Evolutionary conservation across 2,329 filamentous ascomycete genomes (phyloP).

Genomic region (Aspergillus sp.): DNA sequence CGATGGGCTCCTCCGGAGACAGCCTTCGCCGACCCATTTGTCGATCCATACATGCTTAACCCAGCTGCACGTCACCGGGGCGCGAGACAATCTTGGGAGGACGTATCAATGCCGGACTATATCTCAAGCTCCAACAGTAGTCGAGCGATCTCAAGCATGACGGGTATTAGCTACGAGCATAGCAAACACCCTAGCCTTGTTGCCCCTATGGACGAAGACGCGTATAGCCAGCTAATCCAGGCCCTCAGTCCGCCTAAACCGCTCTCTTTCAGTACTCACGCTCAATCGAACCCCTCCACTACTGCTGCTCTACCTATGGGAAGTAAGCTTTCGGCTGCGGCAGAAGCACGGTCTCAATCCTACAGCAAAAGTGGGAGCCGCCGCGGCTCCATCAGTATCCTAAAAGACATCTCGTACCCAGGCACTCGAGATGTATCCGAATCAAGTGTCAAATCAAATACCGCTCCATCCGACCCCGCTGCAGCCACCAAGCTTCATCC

Average conservation of each 20-base stretch:
- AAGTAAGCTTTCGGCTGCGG: slow-evolving; percentile 29
- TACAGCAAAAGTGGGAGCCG: slow-evolving; percentile 23
- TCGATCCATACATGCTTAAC: slow-evolving; percentile 36
- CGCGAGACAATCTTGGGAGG: slow-evolving; percentile 41
- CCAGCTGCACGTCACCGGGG: slow-evolving; percentile 29
- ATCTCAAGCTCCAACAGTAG: slow-evolving; percentile 42
- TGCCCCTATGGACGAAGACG: slow-evolving; percentile 36
- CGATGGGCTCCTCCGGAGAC: slow-evolving; percentile 31
- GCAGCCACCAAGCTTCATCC: slow-evolving; percentile 25
- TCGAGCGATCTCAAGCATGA: slow-evolving; percentile 41
- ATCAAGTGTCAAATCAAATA: slow-evolving; percentile 30
- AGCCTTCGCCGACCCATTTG: slow-evolving; percentile 41
- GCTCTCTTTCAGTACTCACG: slow-evolving; percentile 26
- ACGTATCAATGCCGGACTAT: slow-evolving; percentile 52
- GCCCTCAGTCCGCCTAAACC: slow-evolving; percentile 38
- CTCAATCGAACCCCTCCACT: slow-evolving; percentile 32
- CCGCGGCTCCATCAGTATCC: slow-evolving; percentile 15
- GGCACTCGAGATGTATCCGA: slow-evolving; percentile 33
- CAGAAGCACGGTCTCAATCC: slow-evolving; percentile 27
- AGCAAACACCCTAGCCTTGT: slow-evolving; percentile 40
- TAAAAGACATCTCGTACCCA: slow-evolving; percentile 31
- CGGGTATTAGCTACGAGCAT: slow-evolving; percentile 42
- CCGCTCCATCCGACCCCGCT: slow-evolving; percentile 14
- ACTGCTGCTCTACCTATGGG: slow-evolving; percentile 22
- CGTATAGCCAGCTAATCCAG: slow-evolving; percentile 38